Evolutionary conservation across 768 basidiomycete genomes (phyloP), one percentile per base, ranked within the genome.

Genomic region (Mycena maculata): DNA sequence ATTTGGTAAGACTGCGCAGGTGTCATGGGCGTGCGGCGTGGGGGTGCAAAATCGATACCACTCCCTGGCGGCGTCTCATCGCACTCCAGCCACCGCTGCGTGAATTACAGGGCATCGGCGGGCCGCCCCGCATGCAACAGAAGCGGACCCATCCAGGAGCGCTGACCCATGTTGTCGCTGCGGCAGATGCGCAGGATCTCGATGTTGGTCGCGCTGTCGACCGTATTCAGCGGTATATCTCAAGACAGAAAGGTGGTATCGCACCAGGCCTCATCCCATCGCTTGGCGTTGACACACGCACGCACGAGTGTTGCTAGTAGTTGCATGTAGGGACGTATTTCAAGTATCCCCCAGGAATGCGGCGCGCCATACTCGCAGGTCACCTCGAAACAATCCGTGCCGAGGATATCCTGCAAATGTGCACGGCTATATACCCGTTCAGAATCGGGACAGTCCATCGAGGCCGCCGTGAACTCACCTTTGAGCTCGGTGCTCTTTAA

Each of bases 301-400:
- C 79, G 74, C 0, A 81, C 80, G 11, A 80, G 74, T 1, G 80
- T 79, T 59, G 80, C 78, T 10, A 84, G 72, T 10, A 84, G 75
- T 11, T 83, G 81, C 81, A 85, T 84, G 67, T 85, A 84, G 9
- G 83, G 84, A 0, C 83, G 76, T 9, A 84, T 83, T 64, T 80
- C 77, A 9, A 81, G 45, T 10, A 83, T 71, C 18, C 65, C 64
- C 78, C 68, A 65, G 42, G 65, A 69, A 8, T 59, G 7, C 22
- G 62, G 61, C 1, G 57, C 67, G 12, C 67, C 67, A 20, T 42
- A 39, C 25, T 39, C n/a, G 27, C 27, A 38, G 4, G 18, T 31
- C 8, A 54, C 38, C 20, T 65, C 68, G 30, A 69, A 69, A 52
- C 59, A 65, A n/a, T 60, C 53, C 5, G 58, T 63, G 16, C 39